A percentile compares a stretch with the other conserved stretches of the same genome.
Conservation (phyloP, 1,284 basidiomycete genomes). For the Vanrija pseudolonga region DNA sequence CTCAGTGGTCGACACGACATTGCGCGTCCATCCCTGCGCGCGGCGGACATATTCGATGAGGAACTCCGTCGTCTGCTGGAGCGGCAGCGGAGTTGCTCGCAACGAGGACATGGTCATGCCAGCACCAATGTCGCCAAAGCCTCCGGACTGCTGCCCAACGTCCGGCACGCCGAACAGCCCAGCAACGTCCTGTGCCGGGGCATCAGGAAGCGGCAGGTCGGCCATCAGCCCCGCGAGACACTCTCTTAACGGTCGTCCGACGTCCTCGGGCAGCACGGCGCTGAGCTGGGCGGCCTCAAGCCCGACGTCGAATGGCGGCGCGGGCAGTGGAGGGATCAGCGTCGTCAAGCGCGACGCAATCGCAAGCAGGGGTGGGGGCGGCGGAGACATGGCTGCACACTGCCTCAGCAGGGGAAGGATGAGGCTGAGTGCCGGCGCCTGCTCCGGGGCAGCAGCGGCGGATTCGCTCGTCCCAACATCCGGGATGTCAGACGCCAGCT, state of each 20-base stretch:
- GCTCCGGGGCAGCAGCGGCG: conserved; percentile 1
- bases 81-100: conserved; percentile 5
- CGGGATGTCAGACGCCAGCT: conserved; percentile 8
- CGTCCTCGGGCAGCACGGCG: conserved; percentile 29
- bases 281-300: conserved; percentile 37
- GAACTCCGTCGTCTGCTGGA: conserved; percentile 17
- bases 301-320: conserved; percentile 40
- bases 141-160: neutral
- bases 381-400: conserved; percentile 12
- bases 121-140: conserved; percentile 2
- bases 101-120: neutral
- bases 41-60: conserved; percentile 23
- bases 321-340: conserved; percentile 33
- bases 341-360: conserved; percentile 25
- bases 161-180: conserved; percentile 1
- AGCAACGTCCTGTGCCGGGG: neutral
- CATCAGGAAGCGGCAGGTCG: conserved; percentile 25
- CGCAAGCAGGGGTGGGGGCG: conserved; percentile 12
- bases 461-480: conserved; percentile 26
- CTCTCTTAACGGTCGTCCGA: conserved; percentile 30
- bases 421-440: conserved; percentile 25
- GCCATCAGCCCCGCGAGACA: conserved; percentile 39
- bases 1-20: neutral
- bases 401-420: conserved; percentile 34
- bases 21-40: conserved; percentile 10